phyloP scores from a whole-genome alignment of 2,329 filamentous ascomycete genomes.

The Aspergillus luchuensis region DNA sequence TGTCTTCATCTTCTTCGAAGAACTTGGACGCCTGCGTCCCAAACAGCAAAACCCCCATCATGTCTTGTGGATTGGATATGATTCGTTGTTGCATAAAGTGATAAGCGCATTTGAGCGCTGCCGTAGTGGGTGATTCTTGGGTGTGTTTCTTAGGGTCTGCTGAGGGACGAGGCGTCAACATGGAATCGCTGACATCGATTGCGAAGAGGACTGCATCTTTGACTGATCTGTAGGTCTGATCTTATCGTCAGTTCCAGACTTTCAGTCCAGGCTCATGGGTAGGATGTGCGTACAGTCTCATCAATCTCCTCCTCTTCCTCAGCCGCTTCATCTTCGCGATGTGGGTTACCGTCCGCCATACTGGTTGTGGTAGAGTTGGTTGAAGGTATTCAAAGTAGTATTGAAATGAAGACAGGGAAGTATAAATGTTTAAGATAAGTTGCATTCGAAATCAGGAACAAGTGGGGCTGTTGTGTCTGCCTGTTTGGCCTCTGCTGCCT shows the following conservation, averaged over 20 bases:
- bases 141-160: conserved; percentile 73
- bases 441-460: neutral
- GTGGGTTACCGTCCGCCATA: conserved; percentile 42
- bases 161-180: conserved; percentile 69
- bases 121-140: conserved; percentile 74
- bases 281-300: conserved; percentile 39
- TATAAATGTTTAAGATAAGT: neutral
- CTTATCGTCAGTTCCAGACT: conserved; percentile 1
- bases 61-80: conserved; percentile 92
- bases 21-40: conserved; percentile 85
- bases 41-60: conserved; percentile 94
- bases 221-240: conserved; percentile 80
- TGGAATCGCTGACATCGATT: conserved; percentile 86
- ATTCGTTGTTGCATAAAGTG: conserved; percentile 97
- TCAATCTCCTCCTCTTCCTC: conserved; percentile 53
- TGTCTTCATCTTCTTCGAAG: conserved; percentile 63
- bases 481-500: conserved; percentile 27
- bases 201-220: conserved; percentile 99
- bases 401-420: neutral
- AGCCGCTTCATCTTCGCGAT: conserved; percentile 42
- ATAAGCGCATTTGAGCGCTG: conserved; percentile 91
- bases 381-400: neutral
- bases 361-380: conserved; percentile 10
- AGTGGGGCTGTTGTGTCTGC: conserved; percentile 10
- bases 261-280: neutral